Evolutionary conservation across 2,329 filamentous ascomycete species (phyloP), one percentile per base, ranked within the genome.

Genomic region (Septoria petroselini): DNA sequence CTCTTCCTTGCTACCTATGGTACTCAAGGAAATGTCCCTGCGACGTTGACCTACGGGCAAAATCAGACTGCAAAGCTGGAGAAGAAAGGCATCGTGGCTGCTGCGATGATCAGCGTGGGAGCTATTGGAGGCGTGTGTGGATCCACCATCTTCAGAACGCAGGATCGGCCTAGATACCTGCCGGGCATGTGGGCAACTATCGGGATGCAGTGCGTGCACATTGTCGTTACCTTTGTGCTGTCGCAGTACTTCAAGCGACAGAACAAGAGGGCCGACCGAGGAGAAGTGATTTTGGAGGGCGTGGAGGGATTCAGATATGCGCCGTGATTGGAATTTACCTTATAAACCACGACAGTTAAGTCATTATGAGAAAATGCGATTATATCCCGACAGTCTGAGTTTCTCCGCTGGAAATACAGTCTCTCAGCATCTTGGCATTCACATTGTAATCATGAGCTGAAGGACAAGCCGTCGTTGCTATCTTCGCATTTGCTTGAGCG

Each of bases 1-100:
- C 77, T 88, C 49, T 91, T 90, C 71, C 71, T 91, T 34, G 77
- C 82, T 17, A 84, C 85, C 0, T 85, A 85, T 0, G 88, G 86
- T 7, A 82, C 83, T 55, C 88, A 89, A 68, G 78, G 81, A 52
- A 91, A 91, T 64, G 75, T 90, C 4, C 87, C 88, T 1, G 76
- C 80, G 0, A 74, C 79, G 35, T 81, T 91, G 73, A 78, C 85
- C 0, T 91, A 88, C 70, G 64, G 61, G 0, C 60, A 67, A 19
- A 67, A 66, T 29, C 63, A 68, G 45, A 65, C 64, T 4, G 61
- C 65, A 2, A 58, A 53, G 18, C 50, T 65, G 2, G 60, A 64
- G 51, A 68, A 64, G 48, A 58, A 63, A 19, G 64, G 62, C 4
- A 53, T 67, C 1, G 64, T 67, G 3, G 63, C 64, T 4, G 65